Percentiles rank a stretch among this genome's conserved stretches.
These are phyloP conservation scores for Ophiostoma novo-ulmi DNA, from an alignment of 2,329 filamentous ascomycete genomes.

Conservation along the genomic window DNA sequence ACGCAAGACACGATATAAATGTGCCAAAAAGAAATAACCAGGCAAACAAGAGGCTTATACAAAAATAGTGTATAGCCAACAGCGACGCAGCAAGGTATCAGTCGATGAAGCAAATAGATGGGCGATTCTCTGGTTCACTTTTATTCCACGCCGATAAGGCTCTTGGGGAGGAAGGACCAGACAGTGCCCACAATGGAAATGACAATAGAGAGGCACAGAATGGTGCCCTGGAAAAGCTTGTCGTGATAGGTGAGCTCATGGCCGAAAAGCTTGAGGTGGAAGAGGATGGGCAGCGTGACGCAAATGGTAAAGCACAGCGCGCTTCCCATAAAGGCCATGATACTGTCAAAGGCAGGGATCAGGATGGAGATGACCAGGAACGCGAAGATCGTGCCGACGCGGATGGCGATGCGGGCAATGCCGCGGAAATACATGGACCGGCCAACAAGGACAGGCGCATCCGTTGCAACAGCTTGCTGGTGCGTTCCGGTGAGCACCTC, in stretches of 20 bases:
- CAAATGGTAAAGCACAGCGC: conserved; percentile 92
- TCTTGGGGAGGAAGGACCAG: conserved; percentile 82
- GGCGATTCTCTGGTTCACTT: neutral
- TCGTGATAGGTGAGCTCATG: conserved; percentile 62
- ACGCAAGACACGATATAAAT: neutral
- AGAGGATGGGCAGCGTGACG: conserved; percentile 79
- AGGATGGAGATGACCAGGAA: conserved; percentile 68
- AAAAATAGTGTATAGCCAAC: neutral
- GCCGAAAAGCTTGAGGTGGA: conserved; percentile 86
- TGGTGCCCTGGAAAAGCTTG: conserved; percentile 58
- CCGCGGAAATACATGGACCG: conserved; percentile 54
- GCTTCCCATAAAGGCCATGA: conserved; percentile 86
- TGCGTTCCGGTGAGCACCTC: conserved; percentile 77
- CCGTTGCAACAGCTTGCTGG: conserved; percentile 38
- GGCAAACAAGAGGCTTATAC: neutral
- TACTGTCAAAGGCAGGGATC: conserved; percentile 76
- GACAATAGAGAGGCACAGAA: conserved; percentile 62
- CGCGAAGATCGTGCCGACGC: conserved; percentile 60
- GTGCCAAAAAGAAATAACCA: too few species aligned
- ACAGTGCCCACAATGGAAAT: conserved; percentile 74
- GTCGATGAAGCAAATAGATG: neutral
- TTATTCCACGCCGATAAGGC: conserved; percentile 55
- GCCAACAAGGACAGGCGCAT: conserved; percentile 46
- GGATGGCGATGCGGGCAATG: conserved; percentile 55
- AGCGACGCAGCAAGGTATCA: conserved; percentile 5